Evolutionary conservation across 768 basidiomycete species (phyloP).

Genomic region (Sistotremastrum niveocremeum): DNA sequence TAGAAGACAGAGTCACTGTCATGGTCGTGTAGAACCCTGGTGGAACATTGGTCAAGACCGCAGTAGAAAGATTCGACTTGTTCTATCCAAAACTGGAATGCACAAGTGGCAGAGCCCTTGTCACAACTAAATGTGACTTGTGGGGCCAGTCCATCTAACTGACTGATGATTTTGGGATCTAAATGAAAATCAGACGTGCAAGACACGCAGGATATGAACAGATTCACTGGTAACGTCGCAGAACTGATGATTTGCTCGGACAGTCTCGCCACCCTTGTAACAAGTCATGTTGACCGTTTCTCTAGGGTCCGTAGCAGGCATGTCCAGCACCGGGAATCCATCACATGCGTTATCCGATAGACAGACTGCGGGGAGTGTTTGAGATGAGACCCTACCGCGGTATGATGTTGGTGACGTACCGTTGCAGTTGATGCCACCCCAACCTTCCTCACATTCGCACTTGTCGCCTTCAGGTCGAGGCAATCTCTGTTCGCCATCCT

Average conservation of each 20-base stretch:
- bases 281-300: conserved; percentile 67
- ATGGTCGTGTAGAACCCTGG: conserved; percentile 33
- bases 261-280: conserved; percentile 83
- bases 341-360: conserved; percentile 67
- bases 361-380: conserved; percentile 47
- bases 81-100: conserved; percentile 98
- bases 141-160: conserved; percentile 81
- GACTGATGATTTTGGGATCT: conserved; percentile 93
- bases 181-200: background rate
- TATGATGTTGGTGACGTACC: conserved; percentile 33
- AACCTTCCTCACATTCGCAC: conserved; percentile 89
- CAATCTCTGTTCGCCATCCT: conserved; percentile 76
- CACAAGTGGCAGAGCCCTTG: conserved; percentile 45
- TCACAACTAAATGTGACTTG: conserved; percentile 96
- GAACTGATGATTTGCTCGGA: conserved; percentile 95
- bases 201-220: background rate
- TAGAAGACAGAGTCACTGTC: conserved; percentile 65
- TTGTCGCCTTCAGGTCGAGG: conserved; percentile 61
- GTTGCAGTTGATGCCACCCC: conserved; percentile 96
- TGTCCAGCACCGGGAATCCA: conserved; percentile 55
- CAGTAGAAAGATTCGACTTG: conserved; percentile 95
- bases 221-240: conserved; percentile 92
- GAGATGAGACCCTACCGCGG: background rate
- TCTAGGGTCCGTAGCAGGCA: conserved; percentile 24
- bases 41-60: conserved; percentile 57